phyloP scores from a whole-genome alignment of 2,329 filamentous ascomycete genomes.

The Fusarium burgessii region DNA sequence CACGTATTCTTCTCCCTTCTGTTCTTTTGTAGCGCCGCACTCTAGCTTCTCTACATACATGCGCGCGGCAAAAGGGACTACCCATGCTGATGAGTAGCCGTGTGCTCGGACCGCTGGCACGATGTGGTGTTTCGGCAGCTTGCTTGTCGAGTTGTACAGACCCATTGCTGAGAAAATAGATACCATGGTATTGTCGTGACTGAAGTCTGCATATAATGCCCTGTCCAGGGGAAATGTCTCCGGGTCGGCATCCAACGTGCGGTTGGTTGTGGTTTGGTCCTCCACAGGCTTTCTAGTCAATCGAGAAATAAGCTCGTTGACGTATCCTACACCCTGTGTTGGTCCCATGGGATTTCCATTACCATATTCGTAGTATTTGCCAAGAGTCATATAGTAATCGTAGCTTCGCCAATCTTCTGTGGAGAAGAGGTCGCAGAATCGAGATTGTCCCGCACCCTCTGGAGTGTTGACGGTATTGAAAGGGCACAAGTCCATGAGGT shows the following conservation, averaged over 20 bases:
- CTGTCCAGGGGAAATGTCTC: conserved; percentile 79
- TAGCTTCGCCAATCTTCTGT: conserved; percentile 80
- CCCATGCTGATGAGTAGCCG: conserved; percentile 82
- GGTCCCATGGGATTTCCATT: conserved; percentile 82
- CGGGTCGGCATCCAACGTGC: conserved; percentile 75
- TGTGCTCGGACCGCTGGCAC: conserved; percentile 64
- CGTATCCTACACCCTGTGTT: conserved; percentile 88
- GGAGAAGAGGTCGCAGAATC: conserved; percentile 83
- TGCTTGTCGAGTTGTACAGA: conserved; percentile 75
- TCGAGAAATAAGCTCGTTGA: conserved; percentile 87
- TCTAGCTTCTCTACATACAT: conserved; percentile 90
- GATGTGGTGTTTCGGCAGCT: conserved; percentile 64
- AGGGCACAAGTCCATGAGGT: conserved; percentile 89
- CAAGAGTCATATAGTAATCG: conserved; percentile 82
- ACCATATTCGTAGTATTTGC: conserved; percentile 87
- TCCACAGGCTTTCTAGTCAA: conserved; percentile 76
- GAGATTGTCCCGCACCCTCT: conserved; percentile 64
- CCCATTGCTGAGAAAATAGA: conserved; percentile 81
- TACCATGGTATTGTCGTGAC: conserved; percentile 90
- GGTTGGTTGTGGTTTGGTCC: conserved; percentile 82
- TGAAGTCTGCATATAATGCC: conserved; percentile 87
- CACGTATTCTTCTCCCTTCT: conserved; percentile 80
- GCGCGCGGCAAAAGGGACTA: conserved; percentile 83
- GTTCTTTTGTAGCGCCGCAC: conserved; percentile 69
- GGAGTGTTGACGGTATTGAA: conserved; percentile 80